A percentile compares a stretch with the other conserved stretches of the same genome.
Conservation (phyloP, 805 yeast genomes). For the Metschnikowia dekortorum region DNA sequence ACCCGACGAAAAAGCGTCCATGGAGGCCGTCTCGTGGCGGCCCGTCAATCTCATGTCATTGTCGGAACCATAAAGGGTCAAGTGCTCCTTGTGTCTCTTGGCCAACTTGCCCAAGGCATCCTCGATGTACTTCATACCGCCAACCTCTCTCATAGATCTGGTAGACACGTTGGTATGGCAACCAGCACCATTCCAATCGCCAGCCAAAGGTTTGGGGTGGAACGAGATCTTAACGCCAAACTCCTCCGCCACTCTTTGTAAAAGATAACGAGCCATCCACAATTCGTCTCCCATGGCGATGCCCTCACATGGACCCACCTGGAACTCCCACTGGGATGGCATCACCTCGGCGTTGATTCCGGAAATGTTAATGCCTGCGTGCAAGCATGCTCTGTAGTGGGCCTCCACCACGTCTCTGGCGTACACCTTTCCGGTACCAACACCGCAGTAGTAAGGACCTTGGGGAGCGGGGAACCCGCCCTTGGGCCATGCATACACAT, state of each 20-base stretch:
- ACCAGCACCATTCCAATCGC: slow-evolving; percentile 99
- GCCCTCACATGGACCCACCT: slow-evolving; percentile 97
- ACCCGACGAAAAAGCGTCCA: slow-evolving; percentile 88
- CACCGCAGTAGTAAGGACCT: slow-evolving; percentile 99
- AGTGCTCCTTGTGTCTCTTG: slow-evolving; percentile 95
- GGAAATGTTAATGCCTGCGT: slow-evolving; percentile 84
- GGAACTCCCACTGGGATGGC: slow-evolving; percentile 99
- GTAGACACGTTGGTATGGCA: slow-evolving; percentile 99
- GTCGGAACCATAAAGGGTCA: slow-evolving; percentile 91
- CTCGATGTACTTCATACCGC: slow-evolving; percentile 95
- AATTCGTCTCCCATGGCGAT: slow-evolving; percentile 95
- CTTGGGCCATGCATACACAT: slow-evolving; percentile 97
- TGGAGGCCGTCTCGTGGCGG: slow-evolving; percentile 96
- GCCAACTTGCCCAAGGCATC: slow-evolving; percentile 89
- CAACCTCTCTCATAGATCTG: slow-evolving; percentile 82
- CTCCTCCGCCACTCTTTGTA: slow-evolving; percentile 96
- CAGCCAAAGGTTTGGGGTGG: slow-evolving; percentile 99
- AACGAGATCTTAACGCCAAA: slow-evolving; percentile 97
- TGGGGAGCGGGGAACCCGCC: slow-evolving; percentile 99
- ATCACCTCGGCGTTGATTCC: slow-evolving; percentile 99
- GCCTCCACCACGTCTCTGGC: slow-evolving; percentile 99
- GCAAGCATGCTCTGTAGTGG: slow-evolving; percentile 96
- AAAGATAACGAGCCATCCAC: slow-evolving; percentile 92
- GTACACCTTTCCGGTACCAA: slow-evolving; percentile 96
- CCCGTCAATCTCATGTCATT: slow-evolving; percentile 96